Conservation (phyloP, 1,139 yeast genomes). For the Eremothecium sinecaudum region DNA sequence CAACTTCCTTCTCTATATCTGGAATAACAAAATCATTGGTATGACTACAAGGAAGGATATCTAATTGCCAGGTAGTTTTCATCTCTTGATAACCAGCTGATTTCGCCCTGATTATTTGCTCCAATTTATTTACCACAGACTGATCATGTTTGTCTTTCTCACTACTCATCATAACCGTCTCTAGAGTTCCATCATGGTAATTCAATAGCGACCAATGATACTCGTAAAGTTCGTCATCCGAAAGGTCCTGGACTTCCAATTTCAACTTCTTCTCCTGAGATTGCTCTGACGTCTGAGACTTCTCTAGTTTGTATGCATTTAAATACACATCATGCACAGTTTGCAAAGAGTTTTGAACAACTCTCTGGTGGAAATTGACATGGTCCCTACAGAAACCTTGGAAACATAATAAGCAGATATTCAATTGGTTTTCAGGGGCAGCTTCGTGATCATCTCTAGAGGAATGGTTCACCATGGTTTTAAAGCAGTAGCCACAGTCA, state of each 20-base stretch:
- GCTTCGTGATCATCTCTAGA: constrained; percentile 6
- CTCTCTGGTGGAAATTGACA: constrained; percentile 19
- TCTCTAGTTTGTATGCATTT: constrained; percentile 19
- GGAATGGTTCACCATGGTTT: constrained; percentile 20
- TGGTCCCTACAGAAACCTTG: constrained; percentile 28
- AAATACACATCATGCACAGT: constrained; percentile 18
- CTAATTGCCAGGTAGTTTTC: constrained; percentile 86
- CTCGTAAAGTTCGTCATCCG: constrained; percentile 61
- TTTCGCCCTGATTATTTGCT: constrained; percentile 49
- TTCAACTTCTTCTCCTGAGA: constrained; percentile 46
- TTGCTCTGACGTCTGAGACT: constrained; percentile 11
- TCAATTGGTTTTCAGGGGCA: constrained; percentile 17
- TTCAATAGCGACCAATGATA: constrained; percentile 28
- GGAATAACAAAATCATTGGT: constrained; percentile 44
- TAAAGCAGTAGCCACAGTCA: constrained; percentile 31
- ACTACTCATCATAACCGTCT: constrained; percentile 7
- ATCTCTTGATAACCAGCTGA: constrained; percentile 63
- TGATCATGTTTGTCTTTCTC: constrained; percentile 9
- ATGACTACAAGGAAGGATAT: constrained; percentile 71
- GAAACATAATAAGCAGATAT: constrained; percentile 26
- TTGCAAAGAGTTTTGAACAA: constrained; percentile 14
- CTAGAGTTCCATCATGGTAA: constrained; percentile 9
- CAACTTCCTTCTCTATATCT: constrained; percentile 11
- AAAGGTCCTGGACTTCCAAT: constrained; percentile 61
- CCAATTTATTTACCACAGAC: constrained; percentile 29